Evolutionary conservation across 768 basidiomycete species (phyloP).

Genomic region (Lactarius sanguifluus): DNA sequence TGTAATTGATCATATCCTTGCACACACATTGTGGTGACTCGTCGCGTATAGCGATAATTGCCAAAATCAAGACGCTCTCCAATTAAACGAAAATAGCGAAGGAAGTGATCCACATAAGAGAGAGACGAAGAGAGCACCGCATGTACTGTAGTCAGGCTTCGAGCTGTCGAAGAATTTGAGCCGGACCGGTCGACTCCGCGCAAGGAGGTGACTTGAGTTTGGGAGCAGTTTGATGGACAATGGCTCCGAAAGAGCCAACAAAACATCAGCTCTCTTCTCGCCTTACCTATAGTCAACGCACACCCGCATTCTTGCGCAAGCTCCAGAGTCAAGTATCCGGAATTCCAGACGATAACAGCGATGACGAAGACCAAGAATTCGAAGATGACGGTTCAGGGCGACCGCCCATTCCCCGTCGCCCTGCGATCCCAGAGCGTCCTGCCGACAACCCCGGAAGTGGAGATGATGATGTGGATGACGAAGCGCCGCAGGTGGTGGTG

Average conservation of each 20-base stretch:
- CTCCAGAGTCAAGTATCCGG: constrained; percentile 65
- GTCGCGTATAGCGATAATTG: constrained; percentile 43
- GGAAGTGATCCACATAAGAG: not conserved
- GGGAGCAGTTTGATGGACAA: constrained; percentile 20
- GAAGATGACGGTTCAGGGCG: constrained; percentile 69
- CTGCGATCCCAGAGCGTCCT: constrained; percentile 67
- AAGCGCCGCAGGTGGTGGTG: constrained; percentile 87
- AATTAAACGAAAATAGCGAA: constrained; percentile 24
- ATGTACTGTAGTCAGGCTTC: not conserved
- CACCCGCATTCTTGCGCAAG: constrained; percentile 64
- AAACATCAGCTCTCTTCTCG: constrained; percentile 70
- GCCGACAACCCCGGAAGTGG: constrained; percentile 69
- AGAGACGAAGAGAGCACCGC: not conserved
- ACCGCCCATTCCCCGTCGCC: constrained; percentile 72
- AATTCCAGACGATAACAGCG: constrained; percentile 43
- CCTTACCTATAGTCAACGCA: constrained; percentile 59
- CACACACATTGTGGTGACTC: not conserved
- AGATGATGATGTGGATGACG: constrained; percentile 63
- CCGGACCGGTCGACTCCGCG: constrained; percentile 4
- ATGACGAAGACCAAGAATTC: constrained; percentile 50
- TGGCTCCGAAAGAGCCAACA: constrained; percentile 61
- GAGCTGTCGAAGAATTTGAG: not conserved
- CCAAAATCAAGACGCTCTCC: constrained; percentile 45
- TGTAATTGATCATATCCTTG: constrained; percentile 33
- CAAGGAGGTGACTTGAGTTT: not conserved